Base-by-base conservation (phyloP, 1,284 basidiomycete species). In the Mycena citricolor region DNA sequence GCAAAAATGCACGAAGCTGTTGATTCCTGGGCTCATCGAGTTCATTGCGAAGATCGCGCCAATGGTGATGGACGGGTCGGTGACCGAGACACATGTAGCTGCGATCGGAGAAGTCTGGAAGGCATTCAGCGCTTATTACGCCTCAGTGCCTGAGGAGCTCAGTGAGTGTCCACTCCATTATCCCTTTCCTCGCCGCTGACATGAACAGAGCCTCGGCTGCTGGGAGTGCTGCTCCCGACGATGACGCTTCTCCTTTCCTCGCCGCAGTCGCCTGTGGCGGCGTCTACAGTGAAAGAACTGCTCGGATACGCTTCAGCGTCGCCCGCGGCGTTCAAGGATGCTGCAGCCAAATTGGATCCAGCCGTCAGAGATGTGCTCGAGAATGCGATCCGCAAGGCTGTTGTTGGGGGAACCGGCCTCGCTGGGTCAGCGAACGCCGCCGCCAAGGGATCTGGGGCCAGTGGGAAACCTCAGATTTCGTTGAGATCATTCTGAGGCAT, bases 321-420 rank as follows among this genome's bases (percentile, higher is more conserved):
- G 3, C 89, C 94, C 0, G 63, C 69, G 4, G 78, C 87, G 13
- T 97, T 98, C 77, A 94, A 91, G 62, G 88, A 93, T 37, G 92
- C 89, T 2, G 87, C 90, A 4, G 74, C 69, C 3, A 81, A 79
- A 26, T 73, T 98, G 37, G 80, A 86, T 13, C 64, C 73, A 7
- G 64, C 73, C 0, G 73, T 76, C 13, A 69, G 81, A 42, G 81
- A 85, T 28, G 63, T 76, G 14, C 66, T 98, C 39, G 94, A 98
- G 61, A 74, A 74, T 28, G 84, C 87, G 0, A 79, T 97, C 25
- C 74, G 94, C 49, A 82, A 83, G 39, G 85, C 84, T 5, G 73
- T 94, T 1, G 83, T 79, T 19, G 70, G 70, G 11, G 39, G 36
- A 3, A 43, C 62, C 62, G 19, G 49, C 62, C 7, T 56, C 61